phyloP scores from a whole-genome alignment of 768 basidiomycete genomes.

The Psilocybe sp. region DNA sequence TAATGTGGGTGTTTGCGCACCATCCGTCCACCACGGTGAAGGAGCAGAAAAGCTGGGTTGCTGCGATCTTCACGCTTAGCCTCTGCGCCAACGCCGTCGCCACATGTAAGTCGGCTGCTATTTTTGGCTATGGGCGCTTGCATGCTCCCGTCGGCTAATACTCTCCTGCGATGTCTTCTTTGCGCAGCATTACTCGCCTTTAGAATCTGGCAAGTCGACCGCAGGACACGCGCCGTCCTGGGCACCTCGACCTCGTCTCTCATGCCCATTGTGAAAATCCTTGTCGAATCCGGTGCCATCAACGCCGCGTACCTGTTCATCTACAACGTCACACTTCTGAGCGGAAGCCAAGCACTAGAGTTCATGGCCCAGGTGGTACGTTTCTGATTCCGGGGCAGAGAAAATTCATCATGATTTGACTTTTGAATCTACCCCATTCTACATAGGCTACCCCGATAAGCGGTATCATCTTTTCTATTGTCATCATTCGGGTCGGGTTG shows the following conservation, averaged over 20 bases:
- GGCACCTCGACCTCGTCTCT: constrained; percentile 1
- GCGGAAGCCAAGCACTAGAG: constrained; percentile 8
- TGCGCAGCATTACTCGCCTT: constrained; percentile 6
- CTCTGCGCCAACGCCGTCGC: constrained; percentile 12
- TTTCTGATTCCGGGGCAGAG: background rate
- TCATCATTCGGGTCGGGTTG: constrained; percentile 9
- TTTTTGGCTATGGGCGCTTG: background rate
- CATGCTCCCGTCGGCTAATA: background rate
- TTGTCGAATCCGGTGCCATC: constrained; percentile 9
- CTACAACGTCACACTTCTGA: constrained; percentile 10
- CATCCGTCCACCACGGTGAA: constrained; percentile 6
- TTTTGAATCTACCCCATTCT: background rate
- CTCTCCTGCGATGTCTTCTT: background rate
- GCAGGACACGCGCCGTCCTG: background rate
- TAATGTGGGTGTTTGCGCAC: constrained; percentile 11
- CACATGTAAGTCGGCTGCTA: constrained; percentile 5
- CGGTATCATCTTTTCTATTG: constrained; percentile 10
- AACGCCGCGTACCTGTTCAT: constrained; percentile 12
- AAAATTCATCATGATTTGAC: no score
- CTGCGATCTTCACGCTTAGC: constrained; percentile 9
- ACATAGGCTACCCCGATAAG: constrained; percentile 5
- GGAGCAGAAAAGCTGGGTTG: constrained; percentile 8
- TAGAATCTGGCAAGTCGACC: constrained; percentile 10
- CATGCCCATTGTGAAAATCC: constrained; percentile 11
- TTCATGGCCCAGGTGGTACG: constrained; percentile 12